Conservation (phyloP, 148 eudicot species). For the Fagopyrum tataricum region DNA sequence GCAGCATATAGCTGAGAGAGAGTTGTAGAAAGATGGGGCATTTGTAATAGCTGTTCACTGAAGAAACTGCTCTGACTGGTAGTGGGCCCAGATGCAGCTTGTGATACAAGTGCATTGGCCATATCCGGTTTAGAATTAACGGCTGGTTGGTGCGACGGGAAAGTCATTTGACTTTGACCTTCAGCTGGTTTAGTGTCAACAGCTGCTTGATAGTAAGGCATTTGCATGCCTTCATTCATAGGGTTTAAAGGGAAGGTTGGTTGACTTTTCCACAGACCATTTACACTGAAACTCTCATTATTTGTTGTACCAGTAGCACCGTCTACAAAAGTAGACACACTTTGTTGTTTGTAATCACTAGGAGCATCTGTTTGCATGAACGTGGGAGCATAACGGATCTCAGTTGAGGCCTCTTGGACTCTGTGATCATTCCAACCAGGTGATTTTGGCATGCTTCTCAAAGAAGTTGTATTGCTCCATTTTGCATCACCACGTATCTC, state of each 20-base stretch:
- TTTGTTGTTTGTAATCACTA: neutral
- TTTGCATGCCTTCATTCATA: neutral
- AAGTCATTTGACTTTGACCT: neutral
- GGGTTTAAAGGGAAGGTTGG: constrained; percentile 12
- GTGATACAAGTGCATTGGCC: constrained; percentile 9
- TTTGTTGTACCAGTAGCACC: neutral
- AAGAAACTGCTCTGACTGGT: constrained; percentile 9
- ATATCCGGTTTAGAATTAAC: constrained; percentile 10
- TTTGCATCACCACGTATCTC: neutral
- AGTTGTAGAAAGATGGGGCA: constrained; percentile 18
- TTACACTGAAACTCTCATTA: constrained; percentile 14
- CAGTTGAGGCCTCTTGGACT: neutral
- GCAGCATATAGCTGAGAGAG: constrained; percentile 25
- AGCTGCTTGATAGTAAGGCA: constrained; percentile 3
- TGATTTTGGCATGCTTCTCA: neutral
- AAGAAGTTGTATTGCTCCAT: neutral
- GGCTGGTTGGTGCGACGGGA: neutral
- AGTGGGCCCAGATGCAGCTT: constrained; percentile 12
- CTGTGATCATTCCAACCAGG: neutral
- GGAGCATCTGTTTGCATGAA: neutral
- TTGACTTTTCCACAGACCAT: constrained; percentile 15
- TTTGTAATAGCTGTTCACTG: constrained; percentile 22
- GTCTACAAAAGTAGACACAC: neutral
- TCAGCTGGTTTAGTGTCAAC: neutral
- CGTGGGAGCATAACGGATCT: neutral